Evolutionary conservation across 2,329 filamentous ascomycete genomes (phyloP), one percentile per base, ranked within the genome.

Genomic region (Neonectria coccinea): DNA sequence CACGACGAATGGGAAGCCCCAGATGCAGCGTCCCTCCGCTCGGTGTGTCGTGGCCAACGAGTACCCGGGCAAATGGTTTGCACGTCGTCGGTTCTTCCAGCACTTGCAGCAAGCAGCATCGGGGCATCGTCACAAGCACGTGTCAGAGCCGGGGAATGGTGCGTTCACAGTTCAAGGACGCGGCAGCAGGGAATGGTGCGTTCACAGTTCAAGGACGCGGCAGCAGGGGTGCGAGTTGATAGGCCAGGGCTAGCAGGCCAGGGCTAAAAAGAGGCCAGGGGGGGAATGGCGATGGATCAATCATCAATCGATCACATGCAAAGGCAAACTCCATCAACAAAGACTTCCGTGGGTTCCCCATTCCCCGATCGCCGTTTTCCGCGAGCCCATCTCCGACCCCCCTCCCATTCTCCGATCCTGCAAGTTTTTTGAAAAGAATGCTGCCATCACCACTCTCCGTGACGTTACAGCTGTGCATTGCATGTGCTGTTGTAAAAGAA

Each of bases 101-200:
- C 33, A 36, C 39, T 9, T 42, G 16, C 39, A 18, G 48, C 31
- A 51, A 31, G 33, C 48, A 31, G 33, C 48, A 25, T 6, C 25
- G 25, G 48, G 20, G 48, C 51, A 57, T 41, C 55, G 48, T 51
- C 59, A 52, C 65, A 64, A 73, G 72, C 72, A 74, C 72, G 71
- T 74, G 72, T 74, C 72, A 74, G 29, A 73, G 57, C 68, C 61
- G 67, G 69, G 59, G 62, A 65, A 70, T 65, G 69, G 62, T 61
- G 58, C 59, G 61, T 57, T 50, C 29, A 27, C 16, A 54, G 57
- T 59, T 50, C 29, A 27, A 57, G 53, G 41, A 36, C 36, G 36
- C 36, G 22, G 33, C n/a, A 27, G 41, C 55, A 53, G 55, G 56
- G 60, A 65, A 70, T 65, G 69, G 62, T 61, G 58, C 59, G 61